Percentiles rank a stretch among this genome's conserved stretches.
phyloP scores from a whole-genome alignment of 805 yeast species.

The Ascoidea asiatica region DNA sequence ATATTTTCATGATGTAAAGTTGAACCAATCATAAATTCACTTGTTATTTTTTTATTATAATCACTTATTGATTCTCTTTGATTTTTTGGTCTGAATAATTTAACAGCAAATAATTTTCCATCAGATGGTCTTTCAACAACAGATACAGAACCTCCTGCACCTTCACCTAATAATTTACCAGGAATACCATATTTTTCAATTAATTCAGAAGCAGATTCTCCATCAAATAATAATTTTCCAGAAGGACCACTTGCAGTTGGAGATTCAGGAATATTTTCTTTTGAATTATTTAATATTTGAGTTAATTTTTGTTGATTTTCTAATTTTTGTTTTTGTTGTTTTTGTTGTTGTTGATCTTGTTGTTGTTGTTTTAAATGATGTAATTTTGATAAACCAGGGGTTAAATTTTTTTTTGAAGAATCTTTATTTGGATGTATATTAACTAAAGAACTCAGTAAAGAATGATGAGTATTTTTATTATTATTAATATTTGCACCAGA shows the following conservation, averaged over 20 bases:
- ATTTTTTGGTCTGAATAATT: slow-evolving; percentile 62
- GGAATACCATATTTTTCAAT: slow-evolving; percentile 60
- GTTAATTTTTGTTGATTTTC: not conserved
- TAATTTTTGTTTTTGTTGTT: not conserved
- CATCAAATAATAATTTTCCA: slow-evolving; percentile 21
- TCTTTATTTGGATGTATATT: too few species aligned
- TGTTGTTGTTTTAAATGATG: too few species aligned
- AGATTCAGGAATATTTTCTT: too few species aligned
- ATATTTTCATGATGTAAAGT: slow-evolving; percentile 67
- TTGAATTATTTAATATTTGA: not conserved
- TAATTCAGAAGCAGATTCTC: slow-evolving; percentile 25
- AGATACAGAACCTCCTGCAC: slow-evolving; percentile 92
- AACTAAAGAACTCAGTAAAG: too few species aligned
- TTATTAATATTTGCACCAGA: too few species aligned
- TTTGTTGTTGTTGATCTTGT: not conserved
- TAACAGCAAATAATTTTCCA: slow-evolving; percentile 66
- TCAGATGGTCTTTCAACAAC: slow-evolving; percentile 51
- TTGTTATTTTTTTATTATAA: slow-evolving; percentile 64
- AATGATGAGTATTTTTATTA: too few species aligned
- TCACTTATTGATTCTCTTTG: slow-evolving; percentile 51
- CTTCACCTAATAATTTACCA: slow-evolving; percentile 72
- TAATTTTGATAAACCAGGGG: too few species aligned
- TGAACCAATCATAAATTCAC: slow-evolving; percentile 76
- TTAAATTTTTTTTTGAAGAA: too few species aligned
- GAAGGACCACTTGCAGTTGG: slow-evolving; percentile 5